Evolutionary conservation across 2,329 filamentous ascomycete species (phyloP), one percentile per base, ranked within the genome.

Genomic region (Bertia moriformis): DNA sequence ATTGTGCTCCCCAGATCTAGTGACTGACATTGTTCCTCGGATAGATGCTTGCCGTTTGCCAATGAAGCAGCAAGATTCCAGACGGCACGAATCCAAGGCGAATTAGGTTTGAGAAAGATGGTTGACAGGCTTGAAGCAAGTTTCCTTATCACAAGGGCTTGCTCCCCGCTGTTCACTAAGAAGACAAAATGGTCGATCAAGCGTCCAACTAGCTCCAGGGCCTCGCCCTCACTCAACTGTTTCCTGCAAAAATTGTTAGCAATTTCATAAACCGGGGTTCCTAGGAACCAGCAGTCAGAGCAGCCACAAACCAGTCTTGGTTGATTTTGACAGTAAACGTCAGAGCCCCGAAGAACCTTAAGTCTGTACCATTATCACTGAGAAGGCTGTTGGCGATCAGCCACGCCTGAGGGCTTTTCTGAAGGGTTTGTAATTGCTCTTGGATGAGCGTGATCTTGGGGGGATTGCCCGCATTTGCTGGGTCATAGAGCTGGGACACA

Each of bases 51-150:
- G 18, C 57, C 55, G 41, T 56, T 51, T 5, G 56, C 52, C 5
- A 64, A 47, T 38, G 57, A 60, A 13, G 54, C 55, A 33, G 56
- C 56, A 13, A 61, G 39, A 35, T 58, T 54, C 43, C 52, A 49
- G 3, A 62, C 35, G 19, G 54, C 51, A 29, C 50, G 51, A 32
- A 46, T 55, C 60, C 60, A 65, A 12, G 54, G 51, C 27, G 55
- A 49, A 38, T 52, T 50, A 4, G 54, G 49, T 24, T 61, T 59
- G 18, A 58, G 51, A 42, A 65, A 66, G 37, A 65, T 57, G 3
- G 62, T 55, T 19, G 59, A 56, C 27, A 67, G 46, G 32, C 12
- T 35, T 17, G 32, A 14, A 15, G 32, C 32, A 7, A 35, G 32
- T 18, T 35, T 35, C 17, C 32, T 7, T 10, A 35, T 35, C 12